These are phyloP conservation scores for Epichloe typhina DNA, from an alignment of 2,329 filamentous ascomycete genomes.

Conservation along the genomic window DNA sequence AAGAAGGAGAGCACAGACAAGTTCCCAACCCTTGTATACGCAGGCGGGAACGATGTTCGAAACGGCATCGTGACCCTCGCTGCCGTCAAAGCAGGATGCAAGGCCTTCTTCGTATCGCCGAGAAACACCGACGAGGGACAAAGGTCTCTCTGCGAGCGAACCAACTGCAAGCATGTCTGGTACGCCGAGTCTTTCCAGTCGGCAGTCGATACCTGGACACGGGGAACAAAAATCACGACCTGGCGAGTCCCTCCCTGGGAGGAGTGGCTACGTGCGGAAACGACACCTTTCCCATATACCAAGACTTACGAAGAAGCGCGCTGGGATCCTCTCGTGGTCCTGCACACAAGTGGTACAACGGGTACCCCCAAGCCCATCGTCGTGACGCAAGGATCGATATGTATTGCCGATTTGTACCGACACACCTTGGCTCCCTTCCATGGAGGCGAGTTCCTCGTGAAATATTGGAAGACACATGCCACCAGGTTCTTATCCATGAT, in stretches of 20 bases:
- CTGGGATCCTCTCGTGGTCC: slow-evolving; percentile 4
- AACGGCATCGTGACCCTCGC: slow-evolving; percentile 8
- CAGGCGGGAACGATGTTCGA: slow-evolving; percentile 14
- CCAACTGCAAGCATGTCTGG: slow-evolving; percentile 27
- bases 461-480: not conserved
- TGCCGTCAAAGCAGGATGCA: slow-evolving; percentile 6
- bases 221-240: slow-evolving; percentile 19
- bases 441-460: not conserved
- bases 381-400: slow-evolving; percentile 23
- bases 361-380: slow-evolving; percentile 22
- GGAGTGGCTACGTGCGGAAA: slow-evolving; percentile 22
- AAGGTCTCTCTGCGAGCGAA: slow-evolving; percentile 27
- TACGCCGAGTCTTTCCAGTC: slow-evolving; percentile 11
- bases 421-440: slow-evolving; percentile 8
- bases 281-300: slow-evolving; percentile 12
- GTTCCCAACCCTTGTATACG: slow-evolving; percentile 23
- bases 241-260: slow-evolving; percentile 20
- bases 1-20: slow-evolving; percentile 13
- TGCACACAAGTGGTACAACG: slow-evolving; percentile 8
- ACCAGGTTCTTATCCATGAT: slow-evolving; percentile 11
- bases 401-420: slow-evolving; percentile 20
- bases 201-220: slow-evolving; percentile 7
- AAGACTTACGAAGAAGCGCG: slow-evolving; percentile 6
- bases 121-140: slow-evolving; percentile 7
- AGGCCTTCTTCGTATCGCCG: slow-evolving; percentile 7